Percentiles rank a stretch among this genome's conserved stretches.
Evolutionary conservation across 257 asterid genomes (phyloP).

Genomic region (Solanum habrochaites): DNA sequence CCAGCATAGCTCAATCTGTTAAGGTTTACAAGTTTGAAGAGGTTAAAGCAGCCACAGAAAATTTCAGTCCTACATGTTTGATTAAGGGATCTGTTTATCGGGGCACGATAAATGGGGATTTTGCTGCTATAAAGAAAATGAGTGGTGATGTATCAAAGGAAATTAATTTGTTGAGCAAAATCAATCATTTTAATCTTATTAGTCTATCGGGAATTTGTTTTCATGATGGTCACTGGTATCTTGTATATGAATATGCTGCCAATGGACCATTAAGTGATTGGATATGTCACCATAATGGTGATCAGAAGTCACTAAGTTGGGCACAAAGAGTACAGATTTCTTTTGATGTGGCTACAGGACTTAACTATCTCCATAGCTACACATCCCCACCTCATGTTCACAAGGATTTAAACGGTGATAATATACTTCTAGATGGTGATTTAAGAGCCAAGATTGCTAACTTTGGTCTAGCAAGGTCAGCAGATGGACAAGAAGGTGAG

Average conservation of each 20-base stretch:
- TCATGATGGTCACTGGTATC: slow-evolving; percentile 68
- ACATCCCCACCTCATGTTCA: slow-evolving; percentile 74
- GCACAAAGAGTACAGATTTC: slow-evolving; percentile 52
- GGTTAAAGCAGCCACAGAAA: slow-evolving; percentile 46
- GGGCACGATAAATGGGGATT: slow-evolving; percentile 63
- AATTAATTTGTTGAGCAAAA: slow-evolving; percentile 57
- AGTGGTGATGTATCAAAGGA: slow-evolving; percentile 79
- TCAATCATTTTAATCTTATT: slow-evolving; percentile 80
- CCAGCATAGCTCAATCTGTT: slow-evolving; percentile 58
- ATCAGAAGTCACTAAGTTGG: slow-evolving; percentile 35
- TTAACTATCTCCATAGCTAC: slow-evolving; percentile 75
- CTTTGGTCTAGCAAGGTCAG: slow-evolving; percentile 61
- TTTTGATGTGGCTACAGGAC: slow-evolving; percentile 65
- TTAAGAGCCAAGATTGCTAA: slow-evolving; percentile 70
- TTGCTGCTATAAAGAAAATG: slow-evolving; percentile 81
- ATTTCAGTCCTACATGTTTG: slow-evolving; percentile 39
- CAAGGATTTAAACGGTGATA: slow-evolving; percentile 56
- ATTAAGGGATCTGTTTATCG: slow-evolving; percentile 72
- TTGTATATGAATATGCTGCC: slow-evolving; percentile 69
- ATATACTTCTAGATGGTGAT: slow-evolving; percentile 54
- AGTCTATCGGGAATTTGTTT: slow-evolving; percentile 79
- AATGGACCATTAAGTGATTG: slow-evolving; percentile 59
- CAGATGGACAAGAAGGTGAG: slow-evolving; percentile 54
- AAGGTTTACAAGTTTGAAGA: slow-evolving; percentile 55
- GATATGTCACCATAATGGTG: slow-evolving; percentile 16